These are phyloP conservation scores for Phyllostachys edulis DNA, from an alignment of 176 grass and related monocot species.

Conservation along the genomic window DNA sequence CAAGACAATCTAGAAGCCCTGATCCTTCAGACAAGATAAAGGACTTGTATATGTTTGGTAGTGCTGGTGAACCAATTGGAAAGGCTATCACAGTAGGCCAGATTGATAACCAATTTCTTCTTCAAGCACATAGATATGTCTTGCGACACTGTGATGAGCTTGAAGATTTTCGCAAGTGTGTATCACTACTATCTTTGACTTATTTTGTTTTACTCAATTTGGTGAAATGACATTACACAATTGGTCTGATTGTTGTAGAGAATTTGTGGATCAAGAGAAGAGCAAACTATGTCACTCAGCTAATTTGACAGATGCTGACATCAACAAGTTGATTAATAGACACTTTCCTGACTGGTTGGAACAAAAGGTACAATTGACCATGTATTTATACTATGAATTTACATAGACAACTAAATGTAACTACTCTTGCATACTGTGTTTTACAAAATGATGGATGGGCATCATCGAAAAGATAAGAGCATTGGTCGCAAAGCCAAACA, in stretches of 20 bases:
- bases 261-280: background rate
- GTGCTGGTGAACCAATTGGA: slow-evolving; percentile 1
- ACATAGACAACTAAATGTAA: no score
- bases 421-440: background rate
- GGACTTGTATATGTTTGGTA: background rate
- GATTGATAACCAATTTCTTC: background rate
- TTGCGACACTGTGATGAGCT: no score
- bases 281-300: background rate
- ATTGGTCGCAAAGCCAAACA: slow-evolving; percentile 6
- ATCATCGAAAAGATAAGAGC: background rate
- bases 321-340: background rate
- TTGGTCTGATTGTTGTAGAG: background rate
- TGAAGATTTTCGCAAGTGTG: no score
- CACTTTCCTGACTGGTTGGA: background rate
- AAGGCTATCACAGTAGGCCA: background rate
- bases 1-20: background rate
- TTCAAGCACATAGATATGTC: background rate
- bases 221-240: no score
- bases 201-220: background rate
- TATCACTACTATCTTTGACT: background rate
- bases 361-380: no score
- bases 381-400: no score
- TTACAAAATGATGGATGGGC: background rate
- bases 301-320: background rate
- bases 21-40: background rate